Percentiles rank a stretch among this genome's conserved stretches.
These are phyloP conservation scores for Cryphonectria parasitica DNA, from an alignment of 2,329 filamentous ascomycete genomes.

Conservation along the genomic window DNA sequence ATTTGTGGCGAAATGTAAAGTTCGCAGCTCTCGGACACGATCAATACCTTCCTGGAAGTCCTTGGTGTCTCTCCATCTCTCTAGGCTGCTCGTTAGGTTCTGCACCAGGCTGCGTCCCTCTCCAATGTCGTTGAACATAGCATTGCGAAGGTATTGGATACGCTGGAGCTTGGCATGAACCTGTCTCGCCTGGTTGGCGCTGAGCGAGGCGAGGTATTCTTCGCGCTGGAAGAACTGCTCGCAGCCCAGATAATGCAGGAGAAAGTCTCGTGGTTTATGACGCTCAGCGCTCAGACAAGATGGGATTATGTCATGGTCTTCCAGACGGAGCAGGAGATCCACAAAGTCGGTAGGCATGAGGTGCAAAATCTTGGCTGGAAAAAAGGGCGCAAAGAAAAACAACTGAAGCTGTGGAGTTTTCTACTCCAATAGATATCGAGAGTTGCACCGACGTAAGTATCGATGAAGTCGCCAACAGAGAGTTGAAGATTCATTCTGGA, in stretches of 20 bases:
- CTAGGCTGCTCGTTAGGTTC: conserved; percentile 15
- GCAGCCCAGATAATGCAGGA: conserved; percentile 29
- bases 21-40: conserved; percentile 22
- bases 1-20: conserved; percentile 22
- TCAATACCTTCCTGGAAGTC: conserved; percentile 25
- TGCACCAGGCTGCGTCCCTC: conserved; percentile 22
- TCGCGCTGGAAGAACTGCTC: conserved; percentile 30
- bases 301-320: conserved; percentile 29
- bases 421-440: neutral
- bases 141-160: conserved; percentile 19
- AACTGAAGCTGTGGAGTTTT: neutral
- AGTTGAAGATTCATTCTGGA: neutral
- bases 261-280: conserved; percentile 25
- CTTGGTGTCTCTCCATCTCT: conserved; percentile 21
- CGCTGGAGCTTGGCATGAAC: conserved; percentile 19
- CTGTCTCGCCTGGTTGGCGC: conserved; percentile 17
- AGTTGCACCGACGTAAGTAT: neutral
- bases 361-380: neutral
- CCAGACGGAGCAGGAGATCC: conserved; percentile 22
- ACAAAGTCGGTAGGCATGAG: conserved; percentile 20
- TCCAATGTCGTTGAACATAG: conserved; percentile 17
- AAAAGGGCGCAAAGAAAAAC: neutral
- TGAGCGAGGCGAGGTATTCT: conserved; percentile 21
- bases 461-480: neutral
- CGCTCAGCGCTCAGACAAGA: conserved; percentile 28